Conservation (phyloP, 2,329 filamentous ascomycete genomes). For the Mollisiaceae sp. region DNA sequence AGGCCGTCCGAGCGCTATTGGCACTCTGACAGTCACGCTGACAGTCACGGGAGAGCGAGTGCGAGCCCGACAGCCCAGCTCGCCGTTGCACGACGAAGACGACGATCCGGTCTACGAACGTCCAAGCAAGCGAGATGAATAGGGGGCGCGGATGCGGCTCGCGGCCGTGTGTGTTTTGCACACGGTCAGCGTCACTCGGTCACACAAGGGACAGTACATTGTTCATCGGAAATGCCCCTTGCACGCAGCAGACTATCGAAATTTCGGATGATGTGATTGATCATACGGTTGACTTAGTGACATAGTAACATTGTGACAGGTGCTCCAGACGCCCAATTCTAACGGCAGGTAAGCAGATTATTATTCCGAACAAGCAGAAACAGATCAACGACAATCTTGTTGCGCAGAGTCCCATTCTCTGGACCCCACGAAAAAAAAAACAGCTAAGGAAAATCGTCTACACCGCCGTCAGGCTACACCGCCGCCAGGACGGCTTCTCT, state of each 20-base stretch:
- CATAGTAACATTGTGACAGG: neutral
- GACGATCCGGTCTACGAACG: neutral
- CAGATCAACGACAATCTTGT: neutral
- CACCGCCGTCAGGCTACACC: conserved; percentile 3
- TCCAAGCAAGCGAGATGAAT: neutral
- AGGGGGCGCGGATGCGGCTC: conserved; percentile 2
- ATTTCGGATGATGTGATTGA: neutral
- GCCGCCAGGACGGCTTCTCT: conserved; percentile 15
- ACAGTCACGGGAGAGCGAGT: too few relatives aligned
- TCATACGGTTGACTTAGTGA: neutral
- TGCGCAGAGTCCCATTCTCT: conserved; percentile 2
- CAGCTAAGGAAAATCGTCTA: conserved; percentile 5
- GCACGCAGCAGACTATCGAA: neutral
- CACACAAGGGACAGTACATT: too few relatives aligned
- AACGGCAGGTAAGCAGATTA: neutral
- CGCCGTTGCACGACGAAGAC: too few relatives aligned
- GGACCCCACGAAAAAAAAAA: neutral
- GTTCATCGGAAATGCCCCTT: neutral
- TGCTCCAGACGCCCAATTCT: neutral
- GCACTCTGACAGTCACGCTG: neutral
- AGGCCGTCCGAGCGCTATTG: neutral
- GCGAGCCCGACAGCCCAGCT: too few relatives aligned
- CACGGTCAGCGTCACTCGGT: neutral
- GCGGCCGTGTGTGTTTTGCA: neutral
- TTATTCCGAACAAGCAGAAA: conserved; percentile 1